Base-by-base conservation (phyloP, 768 basidiomycete genomes). In the Candolleomyces aberdarensis region DNA sequence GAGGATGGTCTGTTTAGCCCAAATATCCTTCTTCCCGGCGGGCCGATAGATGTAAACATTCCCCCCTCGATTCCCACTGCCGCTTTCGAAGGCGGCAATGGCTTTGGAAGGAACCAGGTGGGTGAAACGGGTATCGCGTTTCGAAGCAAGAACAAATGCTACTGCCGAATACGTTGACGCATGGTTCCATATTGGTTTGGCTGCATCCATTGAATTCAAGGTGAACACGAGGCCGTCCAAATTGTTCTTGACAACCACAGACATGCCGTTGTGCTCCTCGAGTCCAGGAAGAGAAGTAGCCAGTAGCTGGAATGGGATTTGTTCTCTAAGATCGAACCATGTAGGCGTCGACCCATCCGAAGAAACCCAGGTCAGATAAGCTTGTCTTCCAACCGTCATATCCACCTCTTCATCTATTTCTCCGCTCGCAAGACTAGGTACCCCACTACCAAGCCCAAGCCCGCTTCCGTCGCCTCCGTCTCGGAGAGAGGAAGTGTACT, bases 391-490 rank as follows among this genome's bases (percentile, higher is more conserved):
- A 5, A 92, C 83, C 3, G 83, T 79, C 6, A 83, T 76, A 67
- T 94, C 94, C 5, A 93, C 87, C 59, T 96, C 94, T 52, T 94
- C 91, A 71, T 98, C 96, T 72, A 92, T 82, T 75, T 98, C 96
- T 56, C 94, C 95, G 65, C 89, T 83, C 49, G 87, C 85, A 22
- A 99, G 82, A 62, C 91, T 91, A 3, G 95, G 91, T 54, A 95
- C 75, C 49, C 87, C 85, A 40, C 75, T 74, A 39, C 90, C 88
- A 9, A 89, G 76, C 5, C 86, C 91, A 5, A 86, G 74, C 1
- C 85, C 87, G 51, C 81, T 84, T 1, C 77, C 75, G 63, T 88
- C 87, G n/a, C 83, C 78, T 0, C 86, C 85, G 36, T 77, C 79
- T 41, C 74, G 75, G 55, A 91, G 70, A 10, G 86, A 80, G 15